Base-by-base conservation (phyloP, 345 rosid genomes). In the Citrus australasica region DNA sequence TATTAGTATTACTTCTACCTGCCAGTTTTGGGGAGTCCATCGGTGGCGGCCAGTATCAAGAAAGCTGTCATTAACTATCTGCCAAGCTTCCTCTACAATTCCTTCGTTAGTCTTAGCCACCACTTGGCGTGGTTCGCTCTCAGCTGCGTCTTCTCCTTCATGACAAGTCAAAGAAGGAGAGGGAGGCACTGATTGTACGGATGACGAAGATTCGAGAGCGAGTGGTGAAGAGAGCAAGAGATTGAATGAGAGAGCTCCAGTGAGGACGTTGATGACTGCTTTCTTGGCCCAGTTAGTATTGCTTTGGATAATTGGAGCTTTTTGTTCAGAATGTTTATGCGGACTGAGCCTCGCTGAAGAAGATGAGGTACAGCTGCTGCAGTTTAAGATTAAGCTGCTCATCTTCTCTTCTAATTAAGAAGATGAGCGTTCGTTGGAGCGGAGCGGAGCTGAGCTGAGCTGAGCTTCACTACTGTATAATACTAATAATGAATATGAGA, bases 21-120 rank as follows among this genome's bases (percentile, higher is more conserved):
- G 86, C 98, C 98, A 95, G 11, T 85, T 74, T 60, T 93, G 82
- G 53, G 93, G 86, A 63, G 90, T 84, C 99, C 98, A 95, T 7
- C 84, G 84, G 61, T 72, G 86, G 76, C 89, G 85, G 2, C 86
- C 90, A 56, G 87, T 25, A 3, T 88, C 87, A 6, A 92, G 89
- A 73, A 90, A 95, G 77, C 92, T 87, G 7, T 88, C 97, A 69
- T 92, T 91, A 33, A 93, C 92, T 32, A 95, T 89, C 87, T 91
- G 88, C 99, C 99, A 95, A 78, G 98, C 99, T 85, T 95, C 98
- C 86, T 91, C 91, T 46, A 93, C 96, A 71, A 93, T 86, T 69
- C 80, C 89, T 78, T 91, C 90, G 33, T 95, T 87, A 14, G 88
- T 89, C 51, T 46, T 13, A 46, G 87, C 88, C 37, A 78, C 79